phyloP scores from a whole-genome alignment of 306 rosid species.

The Cyclanthera cordifolia region DNA sequence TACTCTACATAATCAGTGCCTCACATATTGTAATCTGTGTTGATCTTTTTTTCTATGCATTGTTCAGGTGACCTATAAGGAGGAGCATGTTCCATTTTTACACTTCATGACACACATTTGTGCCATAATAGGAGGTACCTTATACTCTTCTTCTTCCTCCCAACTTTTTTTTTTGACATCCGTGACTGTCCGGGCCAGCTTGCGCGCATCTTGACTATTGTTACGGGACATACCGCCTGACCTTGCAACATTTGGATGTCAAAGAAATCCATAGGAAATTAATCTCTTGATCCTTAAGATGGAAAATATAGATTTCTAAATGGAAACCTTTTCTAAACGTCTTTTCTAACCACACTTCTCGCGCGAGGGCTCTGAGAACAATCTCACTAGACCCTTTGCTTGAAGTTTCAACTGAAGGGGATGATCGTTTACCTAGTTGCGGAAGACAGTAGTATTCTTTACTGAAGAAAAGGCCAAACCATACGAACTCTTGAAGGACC shows the following conservation, averaged over 20 bases:
- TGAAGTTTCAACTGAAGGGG: not conserved
- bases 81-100: constrained; percentile 59
- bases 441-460: not conserved
- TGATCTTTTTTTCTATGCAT: constrained; percentile 10
- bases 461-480: not conserved
- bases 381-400: not conserved
- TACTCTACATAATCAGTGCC: not conserved
- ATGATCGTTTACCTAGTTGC: not conserved
- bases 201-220: too few species aligned
- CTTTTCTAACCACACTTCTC: not conserved
- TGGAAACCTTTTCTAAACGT: not conserved
- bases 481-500: not conserved
- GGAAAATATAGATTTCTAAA: not conserved
- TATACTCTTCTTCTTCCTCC: not conserved
- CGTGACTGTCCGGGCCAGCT: too few species aligned
- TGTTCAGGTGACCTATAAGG: constrained; percentile 69
- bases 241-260: too few species aligned
- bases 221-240: too few species aligned
- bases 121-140: constrained; percentile 83
- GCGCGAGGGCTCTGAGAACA: not conserved
- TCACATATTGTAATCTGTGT: not conserved
- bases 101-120: constrained; percentile 76
- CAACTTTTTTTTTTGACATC: too few species aligned
- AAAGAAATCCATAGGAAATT: too few species aligned
- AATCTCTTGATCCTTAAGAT: too few species aligned